A percentile compares a stretch with the other conserved stretches of the same genome.
These are phyloP conservation scores for Colletotrichum sp. DNA, from an alignment of 2,329 filamentous ascomycete species.

Conservation along the genomic window DNA sequence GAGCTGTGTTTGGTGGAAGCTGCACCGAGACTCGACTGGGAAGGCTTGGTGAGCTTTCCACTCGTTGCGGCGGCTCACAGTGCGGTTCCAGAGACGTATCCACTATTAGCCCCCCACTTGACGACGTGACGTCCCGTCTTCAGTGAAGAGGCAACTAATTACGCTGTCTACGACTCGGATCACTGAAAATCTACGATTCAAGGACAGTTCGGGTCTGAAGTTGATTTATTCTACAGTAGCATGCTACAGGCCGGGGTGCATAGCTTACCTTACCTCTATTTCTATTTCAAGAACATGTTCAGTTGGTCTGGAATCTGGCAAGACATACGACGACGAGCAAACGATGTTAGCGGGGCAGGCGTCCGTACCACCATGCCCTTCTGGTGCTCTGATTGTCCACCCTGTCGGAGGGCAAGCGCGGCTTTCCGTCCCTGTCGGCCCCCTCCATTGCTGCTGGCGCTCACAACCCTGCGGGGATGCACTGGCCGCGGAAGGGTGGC, in stretches of 20 bases:
- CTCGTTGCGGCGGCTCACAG: background rate
- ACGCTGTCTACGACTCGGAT: background rate
- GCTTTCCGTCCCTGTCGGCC: background rate
- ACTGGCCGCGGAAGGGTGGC: background rate
- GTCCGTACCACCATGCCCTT: background rate
- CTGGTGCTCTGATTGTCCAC: background rate
- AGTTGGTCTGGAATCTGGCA: background rate
- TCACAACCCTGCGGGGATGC: background rate
- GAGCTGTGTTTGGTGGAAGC: background rate
- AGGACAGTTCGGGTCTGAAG: background rate
- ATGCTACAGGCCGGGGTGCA: background rate
- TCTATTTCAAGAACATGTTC: background rate
- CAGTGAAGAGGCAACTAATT: background rate
- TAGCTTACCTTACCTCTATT: background rate
- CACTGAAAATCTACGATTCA: background rate
- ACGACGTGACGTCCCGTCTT: background rate
- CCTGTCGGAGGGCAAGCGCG: background rate
- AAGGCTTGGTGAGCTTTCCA: slow-evolving; percentile 1
- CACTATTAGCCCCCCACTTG: background rate
- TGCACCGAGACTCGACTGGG: background rate
- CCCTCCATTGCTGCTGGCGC: background rate
- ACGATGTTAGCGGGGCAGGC: background rate
- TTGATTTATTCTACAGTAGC: background rate
- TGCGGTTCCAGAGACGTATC: background rate
- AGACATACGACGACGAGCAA: background rate